Evolutionary conservation across 768 basidiomycete genomes (phyloP), one percentile per base, ranked within the genome.

Genomic region (Neoboletus subvelutipes): DNA sequence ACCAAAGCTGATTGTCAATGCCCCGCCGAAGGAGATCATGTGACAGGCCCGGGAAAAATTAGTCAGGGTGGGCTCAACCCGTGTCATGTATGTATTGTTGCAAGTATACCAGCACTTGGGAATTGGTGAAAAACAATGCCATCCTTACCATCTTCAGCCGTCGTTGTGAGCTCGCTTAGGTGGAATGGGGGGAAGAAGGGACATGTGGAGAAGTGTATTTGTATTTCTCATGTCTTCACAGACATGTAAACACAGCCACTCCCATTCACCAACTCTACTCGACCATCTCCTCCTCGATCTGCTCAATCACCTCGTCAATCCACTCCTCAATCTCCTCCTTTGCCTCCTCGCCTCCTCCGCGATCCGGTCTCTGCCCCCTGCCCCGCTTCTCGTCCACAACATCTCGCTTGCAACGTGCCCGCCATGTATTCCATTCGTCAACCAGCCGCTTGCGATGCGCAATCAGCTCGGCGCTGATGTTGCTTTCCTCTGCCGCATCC

Each of bases 351-450:
- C 81, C 79, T 7, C 75, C 75, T 56, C 65, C 70, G 28, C 52
- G 64, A 20, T 72, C 68, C 8, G 22, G 48, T 47, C 69, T 74
- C 60, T 72, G 70, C 28, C 71, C 72, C 63, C 70, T 77, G 52
- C 75, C 73, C 15, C 75, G 72, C 52, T 75, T 77, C 58, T 83
- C 83, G 51, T 85, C 86, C 36, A 78, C 80, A 54, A 87, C 54
- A 63, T 90, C 85, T 60, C 81, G 82, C 70, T 81, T 85, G 63
- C 87, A 86, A 60, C 84, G 80, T 24, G 78, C 65, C 50, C 96
- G 84, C 97, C 97, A 98, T 42, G 96, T 92, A 74, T 99, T 97
- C 97, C 97, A 99, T 76, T 99, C 97, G 67, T 97, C 92, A 64
- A 98, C 89, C 52, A 98, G 81, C 46, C 97, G 83, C 72, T 92